phyloP scores from a whole-genome alignment of 441 rosid genomes.

The Populus hybrid region DNA sequence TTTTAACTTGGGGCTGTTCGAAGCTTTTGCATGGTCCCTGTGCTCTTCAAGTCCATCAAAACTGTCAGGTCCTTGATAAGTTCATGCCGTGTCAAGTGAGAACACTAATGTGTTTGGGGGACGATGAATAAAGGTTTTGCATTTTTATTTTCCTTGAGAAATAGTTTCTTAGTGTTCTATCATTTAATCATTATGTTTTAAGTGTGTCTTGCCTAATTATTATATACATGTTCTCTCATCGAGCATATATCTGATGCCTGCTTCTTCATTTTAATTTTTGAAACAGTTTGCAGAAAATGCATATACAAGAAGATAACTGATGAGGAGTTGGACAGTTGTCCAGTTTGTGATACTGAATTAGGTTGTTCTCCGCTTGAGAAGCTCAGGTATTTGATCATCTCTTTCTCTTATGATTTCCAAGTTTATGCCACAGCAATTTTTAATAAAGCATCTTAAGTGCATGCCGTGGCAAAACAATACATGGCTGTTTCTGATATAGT shows the following conservation, averaged over 20 bases:
- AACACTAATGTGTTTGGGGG: neutral
- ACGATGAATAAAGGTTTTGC: neutral
- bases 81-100: neutral
- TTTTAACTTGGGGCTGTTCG: neutral
- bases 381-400: slow-evolving; percentile 44
- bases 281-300: slow-evolving; percentile 69
- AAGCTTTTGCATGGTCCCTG: neutral
- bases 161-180: neutral
- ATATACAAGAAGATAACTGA: slow-evolving; percentile 53
- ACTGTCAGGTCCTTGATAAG: neutral
- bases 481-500: neutral
- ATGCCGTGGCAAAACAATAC: neutral
- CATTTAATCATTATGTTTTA: neutral
- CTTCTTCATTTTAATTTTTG: neutral
- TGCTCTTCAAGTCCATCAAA: neutral
- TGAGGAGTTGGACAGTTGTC: slow-evolving; percentile 61
- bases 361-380: slow-evolving; percentile 59
- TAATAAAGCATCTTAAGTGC: neutral
- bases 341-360: slow-evolving; percentile 55
- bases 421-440: neutral
- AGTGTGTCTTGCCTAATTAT: neutral
- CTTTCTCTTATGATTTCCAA: neutral
- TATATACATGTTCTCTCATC: neutral
- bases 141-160: neutral
- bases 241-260: slow-evolving; percentile 4